Evolutionary conservation across 331 rosid genomes (phyloP).

Genomic region (Pyracantha coccinea): DNA sequence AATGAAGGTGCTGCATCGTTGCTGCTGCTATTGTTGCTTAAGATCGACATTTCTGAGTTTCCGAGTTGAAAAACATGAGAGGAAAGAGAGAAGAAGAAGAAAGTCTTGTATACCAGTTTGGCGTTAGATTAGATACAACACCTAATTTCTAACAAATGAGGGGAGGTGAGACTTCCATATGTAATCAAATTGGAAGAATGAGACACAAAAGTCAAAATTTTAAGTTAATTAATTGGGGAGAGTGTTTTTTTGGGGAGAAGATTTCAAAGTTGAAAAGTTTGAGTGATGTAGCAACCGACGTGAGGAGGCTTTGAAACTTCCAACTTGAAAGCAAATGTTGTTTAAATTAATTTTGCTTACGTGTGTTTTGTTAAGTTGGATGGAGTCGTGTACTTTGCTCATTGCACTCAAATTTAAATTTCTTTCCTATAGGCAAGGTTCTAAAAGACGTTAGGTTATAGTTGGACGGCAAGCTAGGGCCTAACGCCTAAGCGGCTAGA

Average conservation of each 20-base stretch:
- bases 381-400: rapidly evolving
- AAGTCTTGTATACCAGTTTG: neutral
- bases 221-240: neutral
- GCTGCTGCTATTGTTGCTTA: conserved; percentile 24
- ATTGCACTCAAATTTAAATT: too few relatives aligned
- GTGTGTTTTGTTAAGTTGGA: neutral
- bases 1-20: conserved; percentile 43
- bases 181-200: neutral
- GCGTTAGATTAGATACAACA: neutral
- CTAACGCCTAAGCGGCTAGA: too few relatives aligned
- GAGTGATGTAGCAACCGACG: conserved; percentile 5
- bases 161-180: conserved; percentile 6
- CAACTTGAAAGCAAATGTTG: neutral
- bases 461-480: too few relatives aligned
- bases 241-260: conserved; percentile 1
- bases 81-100: neutral
- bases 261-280: conserved; percentile 2
- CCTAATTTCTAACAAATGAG: neutral
- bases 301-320: neutral
- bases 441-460: too few relatives aligned
- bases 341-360: neutral
- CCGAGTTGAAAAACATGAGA: neutral
- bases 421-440: too few relatives aligned
- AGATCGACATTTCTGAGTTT: conserved; percentile 25
- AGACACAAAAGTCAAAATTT: neutral